These are phyloP conservation scores for Metschnikowia bowlesiae DNA, from an alignment of 805 yeast genomes.

Conservation along the genomic window DNA sequence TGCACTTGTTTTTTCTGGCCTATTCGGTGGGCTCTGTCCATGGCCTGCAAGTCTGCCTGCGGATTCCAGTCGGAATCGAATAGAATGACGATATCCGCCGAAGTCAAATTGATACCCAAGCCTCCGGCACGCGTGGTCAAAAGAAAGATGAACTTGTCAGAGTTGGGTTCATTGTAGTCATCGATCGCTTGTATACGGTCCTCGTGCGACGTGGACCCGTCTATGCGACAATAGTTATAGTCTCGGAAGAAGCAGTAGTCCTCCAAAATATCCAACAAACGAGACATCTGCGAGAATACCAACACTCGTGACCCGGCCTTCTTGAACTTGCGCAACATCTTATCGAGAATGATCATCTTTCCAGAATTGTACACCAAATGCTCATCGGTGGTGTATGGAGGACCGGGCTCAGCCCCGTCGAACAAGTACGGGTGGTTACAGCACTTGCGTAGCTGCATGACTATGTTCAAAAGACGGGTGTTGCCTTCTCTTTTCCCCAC, in stretches of 20 bases:
- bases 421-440: constrained; percentile 96
- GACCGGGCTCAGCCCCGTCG: constrained; percentile 99
- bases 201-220: constrained; percentile 90
- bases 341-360: constrained; percentile 84
- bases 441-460: constrained; percentile 94
- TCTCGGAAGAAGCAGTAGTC: constrained; percentile 87
- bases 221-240: constrained; percentile 85
- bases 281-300: constrained; percentile 90
- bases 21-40: constrained; percentile 97
- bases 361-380: constrained; percentile 89
- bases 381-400: constrained; percentile 94
- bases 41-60: constrained; percentile 95
- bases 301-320: constrained; percentile 82
- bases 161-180: constrained; percentile 78
- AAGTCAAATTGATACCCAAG: constrained; percentile 85
- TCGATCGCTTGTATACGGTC: constrained; percentile 91
- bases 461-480: constrained; percentile 85
- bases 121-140: constrained; percentile 97
- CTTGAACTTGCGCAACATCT: constrained; percentile 66
- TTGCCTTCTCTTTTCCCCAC: constrained; percentile 93
- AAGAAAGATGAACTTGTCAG: constrained; percentile 77
- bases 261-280: constrained; percentile 83
- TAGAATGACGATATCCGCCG: constrained; percentile 84
- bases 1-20: constrained; percentile 95
- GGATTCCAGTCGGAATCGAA: constrained; percentile 98